Conservation (phyloP, 192 early-diverging fungal species). For the Chytriomyces confervae region DNA sequence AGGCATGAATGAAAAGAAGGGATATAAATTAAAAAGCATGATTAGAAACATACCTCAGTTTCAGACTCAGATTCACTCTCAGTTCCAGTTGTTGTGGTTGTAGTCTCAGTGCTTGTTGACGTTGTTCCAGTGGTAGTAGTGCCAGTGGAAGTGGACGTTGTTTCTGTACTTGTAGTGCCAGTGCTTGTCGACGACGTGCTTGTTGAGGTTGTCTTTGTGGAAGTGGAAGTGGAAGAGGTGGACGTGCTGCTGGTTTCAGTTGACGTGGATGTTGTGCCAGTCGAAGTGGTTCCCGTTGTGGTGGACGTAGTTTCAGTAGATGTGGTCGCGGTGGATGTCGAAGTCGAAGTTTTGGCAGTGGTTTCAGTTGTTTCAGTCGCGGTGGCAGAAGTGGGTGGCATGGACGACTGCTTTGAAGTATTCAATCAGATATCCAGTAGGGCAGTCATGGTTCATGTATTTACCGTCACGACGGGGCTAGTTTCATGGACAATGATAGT, state of each 20-base stretch:
- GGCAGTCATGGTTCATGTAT: background rate
- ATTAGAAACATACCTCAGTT: too few species aligned
- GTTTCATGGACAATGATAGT: background rate
- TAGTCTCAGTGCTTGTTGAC: background rate
- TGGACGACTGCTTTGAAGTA: background rate
- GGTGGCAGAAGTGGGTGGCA: background rate
- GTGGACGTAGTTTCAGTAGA: background rate
- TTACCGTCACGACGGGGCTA: background rate
- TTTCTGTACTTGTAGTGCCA: conserved; percentile 20
- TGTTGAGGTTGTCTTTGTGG: background rate
- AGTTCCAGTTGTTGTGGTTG: background rate
- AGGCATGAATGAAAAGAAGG: too few species aligned
- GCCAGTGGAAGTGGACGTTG: conserved; percentile 11
- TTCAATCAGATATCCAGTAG: background rate
- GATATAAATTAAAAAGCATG: too few species aligned
- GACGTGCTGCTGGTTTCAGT: too few species aligned
- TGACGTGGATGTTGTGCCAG: background rate
- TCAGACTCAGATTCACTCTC: background rate
- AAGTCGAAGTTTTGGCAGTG: background rate
- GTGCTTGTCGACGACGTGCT: background rate
- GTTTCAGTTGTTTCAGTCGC: background rate
- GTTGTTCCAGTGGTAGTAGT: conserved; percentile 42
- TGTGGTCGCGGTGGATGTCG: background rate
- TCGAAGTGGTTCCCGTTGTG: background rate
- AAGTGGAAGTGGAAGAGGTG: conserved; percentile 1